These are phyloP conservation scores for Martensiomyces pterosporus DNA, from an alignment of 192 early-diverging fungal species.

Conservation along the genomic window DNA sequence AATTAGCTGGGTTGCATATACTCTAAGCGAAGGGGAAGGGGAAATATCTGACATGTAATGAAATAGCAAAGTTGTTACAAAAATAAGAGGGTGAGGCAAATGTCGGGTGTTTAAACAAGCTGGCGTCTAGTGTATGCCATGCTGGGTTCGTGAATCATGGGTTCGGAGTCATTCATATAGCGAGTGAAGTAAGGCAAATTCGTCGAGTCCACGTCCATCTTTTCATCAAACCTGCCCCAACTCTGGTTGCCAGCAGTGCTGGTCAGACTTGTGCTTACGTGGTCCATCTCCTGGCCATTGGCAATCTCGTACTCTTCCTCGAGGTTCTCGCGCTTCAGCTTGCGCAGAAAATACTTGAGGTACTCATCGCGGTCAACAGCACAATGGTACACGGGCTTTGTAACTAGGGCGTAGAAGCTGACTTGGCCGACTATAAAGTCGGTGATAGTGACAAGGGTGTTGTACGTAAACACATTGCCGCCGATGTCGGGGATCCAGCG, in stretches of 20 bases:
- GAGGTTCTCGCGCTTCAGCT: conserved; percentile 15
- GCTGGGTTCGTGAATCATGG: background rate
- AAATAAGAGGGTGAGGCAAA: background rate
- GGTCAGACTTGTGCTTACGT: background rate
- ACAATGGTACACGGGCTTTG: conserved; percentile 23
- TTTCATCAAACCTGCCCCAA: too few relatives aligned
- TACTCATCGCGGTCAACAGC: conserved; percentile 18
- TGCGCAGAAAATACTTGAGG: conserved; percentile 20
- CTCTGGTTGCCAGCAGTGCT: background rate
- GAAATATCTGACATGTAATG: too few relatives aligned
- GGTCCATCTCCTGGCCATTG: conserved; percentile 9
- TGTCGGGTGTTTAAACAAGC: background rate
- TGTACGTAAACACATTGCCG: conserved; percentile 28
- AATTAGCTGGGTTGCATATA: too few relatives aligned
- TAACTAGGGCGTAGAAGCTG: conserved; percentile 16
- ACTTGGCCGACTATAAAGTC: conserved; percentile 28
- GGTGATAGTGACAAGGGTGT: conserved; percentile 25
- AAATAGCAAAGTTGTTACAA: too few relatives aligned
- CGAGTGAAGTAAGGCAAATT: too few relatives aligned
- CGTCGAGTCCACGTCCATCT: too few relatives aligned
- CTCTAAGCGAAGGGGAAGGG: too few relatives aligned
- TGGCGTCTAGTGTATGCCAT: background rate
- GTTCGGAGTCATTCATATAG: background rate
- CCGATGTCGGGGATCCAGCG: conserved; percentile 33
- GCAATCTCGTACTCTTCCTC: conserved; percentile 38